These are phyloP conservation scores for Bryum argenteum DNA, from an alignment of 225 moss, liverwort and hornwort genomes.

Conservation along the genomic window DNA sequence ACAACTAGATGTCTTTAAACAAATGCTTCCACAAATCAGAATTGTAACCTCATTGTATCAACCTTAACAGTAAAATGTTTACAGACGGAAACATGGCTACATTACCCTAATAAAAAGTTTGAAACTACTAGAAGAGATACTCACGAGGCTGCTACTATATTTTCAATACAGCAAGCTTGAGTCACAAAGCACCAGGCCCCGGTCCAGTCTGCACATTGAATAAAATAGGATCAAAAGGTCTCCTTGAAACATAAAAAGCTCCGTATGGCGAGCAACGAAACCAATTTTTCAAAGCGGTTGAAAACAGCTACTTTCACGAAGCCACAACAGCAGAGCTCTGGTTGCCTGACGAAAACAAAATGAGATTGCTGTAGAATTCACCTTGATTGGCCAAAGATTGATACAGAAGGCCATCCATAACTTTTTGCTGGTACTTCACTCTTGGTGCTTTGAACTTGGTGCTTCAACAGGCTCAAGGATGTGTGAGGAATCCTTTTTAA, in stretches of 20 bases:
- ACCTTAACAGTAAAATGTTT: too few species aligned
- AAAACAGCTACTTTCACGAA: slow-evolving; percentile 5
- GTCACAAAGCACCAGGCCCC: background rate
- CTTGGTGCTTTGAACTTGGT: slow-evolving; percentile 6
- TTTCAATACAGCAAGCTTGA: slow-evolving; percentile 1
- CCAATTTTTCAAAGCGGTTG: too few species aligned
- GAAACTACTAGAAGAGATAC: background rate
- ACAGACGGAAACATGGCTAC: too few species aligned
- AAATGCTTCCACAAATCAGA: too few species aligned
- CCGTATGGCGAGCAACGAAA: background rate
- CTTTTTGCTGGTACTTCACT: slow-evolving; percentile 4
- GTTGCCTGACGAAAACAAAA: slow-evolving; percentile 2
- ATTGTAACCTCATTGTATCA: too few species aligned
- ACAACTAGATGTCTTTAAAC: too few species aligned
- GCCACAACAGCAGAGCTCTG: slow-evolving; percentile 14
- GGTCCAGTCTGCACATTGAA: background rate
- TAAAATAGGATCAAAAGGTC: background rate
- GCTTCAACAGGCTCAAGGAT: background rate
- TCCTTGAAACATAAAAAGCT: too few species aligned
- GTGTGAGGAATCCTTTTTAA: background rate
- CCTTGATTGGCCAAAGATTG: background rate
- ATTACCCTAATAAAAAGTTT: too few species aligned
- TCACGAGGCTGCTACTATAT: background rate
- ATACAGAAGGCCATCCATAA: background rate
- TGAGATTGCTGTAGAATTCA: background rate